Base-by-base conservation (phyloP, 106 monocot species). In the Vanilla planifolia region DNA sequence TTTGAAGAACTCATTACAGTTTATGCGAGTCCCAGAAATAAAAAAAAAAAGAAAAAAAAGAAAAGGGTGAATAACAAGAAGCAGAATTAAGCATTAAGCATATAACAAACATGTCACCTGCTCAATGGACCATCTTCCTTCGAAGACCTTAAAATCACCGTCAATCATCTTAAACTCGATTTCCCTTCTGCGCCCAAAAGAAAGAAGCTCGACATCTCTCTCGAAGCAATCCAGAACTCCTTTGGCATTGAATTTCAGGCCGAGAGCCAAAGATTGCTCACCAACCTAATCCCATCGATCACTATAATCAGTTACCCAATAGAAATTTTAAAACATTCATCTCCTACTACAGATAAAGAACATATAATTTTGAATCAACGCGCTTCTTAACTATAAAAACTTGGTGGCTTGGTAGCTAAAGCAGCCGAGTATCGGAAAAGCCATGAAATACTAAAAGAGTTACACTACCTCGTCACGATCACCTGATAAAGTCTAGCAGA, bases 111-210 rank as follows among this genome's bases (percentile, higher is more conserved):
- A 50, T 33, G 22, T 47, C n/a, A 83, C 86, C 83, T 95, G 75
- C 48, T 78, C 43, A 40, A 95, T 86, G 33, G 75, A 95, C 95
- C 95, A 95, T 46, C 56, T 67, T 6, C 90, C 95, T 51, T 86
- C 70, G 64, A 96, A 96, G 5, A 40, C 64, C 71, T 78, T 57
- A 45, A 96, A 96, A 43, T 96, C 95, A 10, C 95, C 95, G 22
- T 96, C 84, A 6, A 96, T 59, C 95, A 96, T 90, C 57, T 61
- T 81, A 52, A 96, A 96, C 14, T 86, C 83, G n/a, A 96, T 86
- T 13, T 86, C 73, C 71, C 95, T 86, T 66, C 73, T 81, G 55
- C 63, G 43, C 20, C 75, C 68, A 33, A 65, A 67, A 19, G 86
- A 77, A 48, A 81, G 13, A 22, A 43, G 3, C 71, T 90, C 73